phyloP scores from a whole-genome alignment of 495 filamentous ascomycete genomes.

The Podospora sp. region DNA sequence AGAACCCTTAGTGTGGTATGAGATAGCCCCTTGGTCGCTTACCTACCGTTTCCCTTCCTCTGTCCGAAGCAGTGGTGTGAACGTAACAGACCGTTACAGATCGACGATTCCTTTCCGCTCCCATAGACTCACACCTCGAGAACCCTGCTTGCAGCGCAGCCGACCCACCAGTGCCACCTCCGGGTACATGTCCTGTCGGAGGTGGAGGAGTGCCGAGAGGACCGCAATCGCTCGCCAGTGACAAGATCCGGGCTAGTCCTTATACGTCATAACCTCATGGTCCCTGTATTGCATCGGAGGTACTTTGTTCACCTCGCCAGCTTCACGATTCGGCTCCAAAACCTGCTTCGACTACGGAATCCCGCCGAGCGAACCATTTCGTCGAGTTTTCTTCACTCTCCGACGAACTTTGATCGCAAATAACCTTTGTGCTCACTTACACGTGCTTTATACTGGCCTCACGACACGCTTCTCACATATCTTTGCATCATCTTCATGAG shows the following conservation, averaged over 20 bases:
- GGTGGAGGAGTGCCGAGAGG: background rate
- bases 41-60: background rate
- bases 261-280: background rate
- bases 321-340: background rate
- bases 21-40: background rate
- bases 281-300: background rate
- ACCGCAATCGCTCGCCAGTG: background rate
- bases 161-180: background rate
- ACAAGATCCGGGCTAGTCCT: background rate
- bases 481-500: background rate
- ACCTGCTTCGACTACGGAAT: background rate
- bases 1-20: no score
- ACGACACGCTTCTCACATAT: no score
- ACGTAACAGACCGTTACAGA: slow-evolving; percentile 7
- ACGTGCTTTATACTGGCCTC: background rate
- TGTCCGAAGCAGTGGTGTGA: background rate
- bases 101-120: background rate
- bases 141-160: slow-evolving; percentile 3
- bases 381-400: background rate
- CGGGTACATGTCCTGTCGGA: background rate
- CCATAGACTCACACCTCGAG: background rate
- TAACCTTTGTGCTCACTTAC: background rate
- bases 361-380: background rate
- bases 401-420: background rate
- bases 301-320: background rate